A percentile compares a stretch with the other conserved stretches of the same genome.
Evolutionary conservation across 2,329 filamentous ascomycete genomes (phyloP).

Genomic region (Penicillium sp.): DNA sequence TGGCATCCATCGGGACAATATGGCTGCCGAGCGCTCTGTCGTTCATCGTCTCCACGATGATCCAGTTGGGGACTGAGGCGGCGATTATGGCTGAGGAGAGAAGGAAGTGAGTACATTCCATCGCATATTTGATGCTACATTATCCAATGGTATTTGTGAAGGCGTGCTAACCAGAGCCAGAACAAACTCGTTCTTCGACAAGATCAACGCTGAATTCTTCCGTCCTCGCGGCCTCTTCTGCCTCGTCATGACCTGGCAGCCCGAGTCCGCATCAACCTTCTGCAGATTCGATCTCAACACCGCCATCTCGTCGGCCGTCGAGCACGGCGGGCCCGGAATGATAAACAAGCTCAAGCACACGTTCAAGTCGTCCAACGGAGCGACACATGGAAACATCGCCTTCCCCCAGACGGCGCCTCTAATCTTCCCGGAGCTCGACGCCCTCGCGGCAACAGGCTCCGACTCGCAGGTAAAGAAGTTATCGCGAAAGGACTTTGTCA

Average conservation of each 20-base stretch:
- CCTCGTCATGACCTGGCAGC: conserved; percentile 60
- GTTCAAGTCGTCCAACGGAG: conserved; percentile 44
- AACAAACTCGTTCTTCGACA: conserved; percentile 60
- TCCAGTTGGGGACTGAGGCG: conserved; percentile 49
- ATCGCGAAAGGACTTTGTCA: conserved; percentile 42
- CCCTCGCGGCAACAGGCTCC: conserved; percentile 6
- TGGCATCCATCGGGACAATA: conserved; percentile 46
- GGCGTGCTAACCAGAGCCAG: conserved; percentile 19
- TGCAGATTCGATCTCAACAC: conserved; percentile 42
- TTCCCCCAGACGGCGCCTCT: conserved; percentile 55
- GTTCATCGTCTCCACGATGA: conserved; percentile 50
- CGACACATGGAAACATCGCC: conserved; percentile 39
- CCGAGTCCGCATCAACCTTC: conserved; percentile 38
- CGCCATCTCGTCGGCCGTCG: conserved; percentile 39
- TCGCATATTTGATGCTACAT: too few species aligned
- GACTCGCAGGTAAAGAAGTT: conserved; percentile 15
- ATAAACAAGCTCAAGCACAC: conserved; percentile 36
- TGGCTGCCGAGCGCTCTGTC: conserved; percentile 48
- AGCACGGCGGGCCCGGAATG: conserved; percentile 21
- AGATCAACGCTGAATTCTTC: conserved; percentile 63
- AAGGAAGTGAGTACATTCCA: not conserved
- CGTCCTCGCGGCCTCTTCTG: conserved; percentile 61
- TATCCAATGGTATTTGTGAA: too few species aligned
- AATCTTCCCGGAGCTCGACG: conserved; percentile 53
- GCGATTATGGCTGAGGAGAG: conserved; percentile 41